Base-by-base conservation (phyloP, 2,329 filamentous ascomycete species). In the Phoma sp. region DNA sequence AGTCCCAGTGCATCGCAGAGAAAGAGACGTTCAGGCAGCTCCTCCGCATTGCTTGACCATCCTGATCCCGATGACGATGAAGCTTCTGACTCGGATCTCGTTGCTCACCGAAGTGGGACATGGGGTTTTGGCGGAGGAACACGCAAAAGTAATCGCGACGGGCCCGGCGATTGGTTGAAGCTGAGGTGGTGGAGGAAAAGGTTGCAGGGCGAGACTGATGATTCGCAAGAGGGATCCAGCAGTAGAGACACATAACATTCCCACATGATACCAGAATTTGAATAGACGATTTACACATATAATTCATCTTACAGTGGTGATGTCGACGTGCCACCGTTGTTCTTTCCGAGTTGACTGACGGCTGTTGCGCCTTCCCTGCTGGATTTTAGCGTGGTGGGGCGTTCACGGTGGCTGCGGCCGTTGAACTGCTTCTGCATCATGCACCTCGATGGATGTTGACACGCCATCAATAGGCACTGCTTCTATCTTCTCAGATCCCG, bases 141-240 rank as follows among this genome's bases (percentile, higher is more conserved):
- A 24, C 58, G 58, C n/a, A 61, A 57, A 35, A 59, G 58, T 37
- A 58, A 69, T 8, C 40, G n/a, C 33, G 70, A 72, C 9, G 64
- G 57, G 3, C 29, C 68, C 8, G 71, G 70, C 7, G 71, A 73
- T 44, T 75, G 72, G 73, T 67, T 75, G 22, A 72, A 69, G 48
- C 51, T 75, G 43, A 71, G 69, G 40, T 75, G 72, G 72, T 74
- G 72, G 71, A 67, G 71, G 36, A 73, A 72, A 63, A 68, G 59
- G 51, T 66, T 68, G 65, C 66, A 64, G 54, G 70, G 72, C 4
- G 65, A 61, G 4, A 64, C 66, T 52, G 70, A 73, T 6, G 64
- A 61, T 11, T 65, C 67, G 14, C 58, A 58, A n/a, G 57, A 64
- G 33, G 58, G 62, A 4, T 6, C 43, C 2, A 36, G 45, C 24